Evolutionary conservation across 176 grass and related monocot species (phyloP), one percentile per base, ranked within the genome.

Genomic region (Zizania latifolia): DNA sequence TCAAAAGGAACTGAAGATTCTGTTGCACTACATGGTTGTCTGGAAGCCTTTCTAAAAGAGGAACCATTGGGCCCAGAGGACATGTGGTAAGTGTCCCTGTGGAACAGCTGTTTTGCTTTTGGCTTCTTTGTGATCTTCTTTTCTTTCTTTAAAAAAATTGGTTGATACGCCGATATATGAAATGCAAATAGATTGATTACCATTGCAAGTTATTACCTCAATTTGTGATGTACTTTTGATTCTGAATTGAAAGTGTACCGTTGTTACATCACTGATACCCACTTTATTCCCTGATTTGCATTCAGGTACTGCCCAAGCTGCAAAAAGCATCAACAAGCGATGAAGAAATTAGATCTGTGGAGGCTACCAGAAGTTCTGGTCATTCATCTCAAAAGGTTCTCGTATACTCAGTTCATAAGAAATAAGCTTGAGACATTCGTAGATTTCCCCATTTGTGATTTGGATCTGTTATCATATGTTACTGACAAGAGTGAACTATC

Each of bases 311-410:
- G 96, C 73, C 92, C 96, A 4, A 67, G 81, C 76, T 95, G 92
- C 80, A 95, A 95, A 85, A 89, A 83, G 87, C 89, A 94, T 83
- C 89, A 92, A 26, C 89, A 99, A 67, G 96, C 89, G 0, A 88
- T 85, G 68, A 99, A 99, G 80, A 99, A 99, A 83, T 67, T 99
- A 68, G 92, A 94, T 83, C 82, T 99, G 23, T 99, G 96, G 96
- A 92, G 87, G 76, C 75, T 92, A 36, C 95, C 92, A 1, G 89
- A 99, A 88, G 83, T 95, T 76, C 82, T 94, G 32, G 92, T 99
- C 34, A 94, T 95, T 72, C 96, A 99, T 83, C 89, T 94, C 21
- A 99, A 99, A 79, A 90, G 89, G 82, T 95, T 99, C 72, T 90
- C 79, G 23, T 95, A 94, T 62, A 92, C 62, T 10, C 87, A 90